Evolutionary conservation across 768 basidiomycete species (phyloP), one percentile per base, ranked within the genome.

Genomic region (Xerocomellus intermedius): DNA sequence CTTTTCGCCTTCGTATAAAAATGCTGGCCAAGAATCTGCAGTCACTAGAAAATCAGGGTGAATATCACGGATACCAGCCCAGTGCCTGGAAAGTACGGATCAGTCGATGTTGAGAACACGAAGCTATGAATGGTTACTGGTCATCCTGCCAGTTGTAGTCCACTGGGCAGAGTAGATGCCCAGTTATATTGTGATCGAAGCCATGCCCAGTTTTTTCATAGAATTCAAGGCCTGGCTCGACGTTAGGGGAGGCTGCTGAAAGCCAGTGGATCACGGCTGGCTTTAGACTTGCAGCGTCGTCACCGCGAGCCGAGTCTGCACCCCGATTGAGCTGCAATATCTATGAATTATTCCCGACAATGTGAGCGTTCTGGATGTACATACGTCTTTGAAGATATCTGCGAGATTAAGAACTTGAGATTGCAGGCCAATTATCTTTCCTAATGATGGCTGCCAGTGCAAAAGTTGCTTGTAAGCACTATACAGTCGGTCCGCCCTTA

Each of bases 81-180:
- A 12, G 13, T 37, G 35, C 14, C 47, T 48, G 22, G n/a, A 17
- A 19, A 39, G n/a, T 17, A 39, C 8, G n/a, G 19, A 9, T 39
- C 8, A 19, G n/a, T 37, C 36, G 14, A 37, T 37, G 36, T 8
- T 17, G 13, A 37, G n/a, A n/a, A 37, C n/a, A 37, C 14, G 8
- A 37, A 37, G 13, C 2, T 13, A 37, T n/a, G n/a, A n/a, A 37
- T 17, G 6, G n/a, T 17, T 37, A 37, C 36, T 16, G 14, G 14
- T 37, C 36, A 17, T 37, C 36, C 14, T 16, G n/a, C 59, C 60
- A 61, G n/a, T 61, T 17, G 16, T 58, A 61, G 33, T 61, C 60
- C 2, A 55, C 42, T 3, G 57, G 57, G 17, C 57, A 56, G 5
- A 61, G 41, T 1, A 61, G 30, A 2, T 28, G 13, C 8, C 50